These are phyloP conservation scores for Arthrinium phaeospermum DNA, from an alignment of 2,329 filamentous ascomycete species.

Conservation along the genomic window DNA sequence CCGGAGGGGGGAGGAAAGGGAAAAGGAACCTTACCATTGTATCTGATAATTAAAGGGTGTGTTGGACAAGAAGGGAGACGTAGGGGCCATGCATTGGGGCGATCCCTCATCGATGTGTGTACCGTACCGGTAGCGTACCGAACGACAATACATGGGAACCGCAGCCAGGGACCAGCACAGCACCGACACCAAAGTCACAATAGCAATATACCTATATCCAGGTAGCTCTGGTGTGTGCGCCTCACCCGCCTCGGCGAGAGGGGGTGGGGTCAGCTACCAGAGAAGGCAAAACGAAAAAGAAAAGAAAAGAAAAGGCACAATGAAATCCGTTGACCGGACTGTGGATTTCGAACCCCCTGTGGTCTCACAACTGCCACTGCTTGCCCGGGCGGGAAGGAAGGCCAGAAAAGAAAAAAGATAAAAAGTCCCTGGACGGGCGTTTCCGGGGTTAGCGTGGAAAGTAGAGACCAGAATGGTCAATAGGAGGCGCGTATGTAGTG, in stretches of 20 bases:
- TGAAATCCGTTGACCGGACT: constrained; percentile 12
- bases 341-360: constrained; percentile 2
- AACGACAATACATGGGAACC: constrained; percentile 31
- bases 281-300: background rate
- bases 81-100: constrained; percentile 36
- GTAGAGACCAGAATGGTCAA: constrained; percentile 15
- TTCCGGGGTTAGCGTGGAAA: background rate
- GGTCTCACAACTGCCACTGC: constrained; percentile 23
- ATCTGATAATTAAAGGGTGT: constrained; percentile 37
- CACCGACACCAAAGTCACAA: constrained; percentile 24
- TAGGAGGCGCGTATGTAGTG: constrained; percentile 4
- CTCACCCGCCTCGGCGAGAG: constrained; percentile 36
- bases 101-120: constrained; percentile 29
- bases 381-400: background rate
- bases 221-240: constrained; percentile 30
- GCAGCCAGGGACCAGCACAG: constrained; percentile 20
- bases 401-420: background rate
- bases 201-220: constrained; percentile 14
- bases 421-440: constrained; percentile 18
- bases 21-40: constrained; percentile 43
- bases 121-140: constrained; percentile 17
- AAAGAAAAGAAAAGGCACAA: constrained; percentile 16
- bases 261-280: constrained; percentile 35
- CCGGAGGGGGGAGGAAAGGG: constrained; percentile 35
- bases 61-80: constrained; percentile 39